Conservation (phyloP, 2,329 filamentous ascomycete species). For the Colletotrichum godetiae region DNA sequence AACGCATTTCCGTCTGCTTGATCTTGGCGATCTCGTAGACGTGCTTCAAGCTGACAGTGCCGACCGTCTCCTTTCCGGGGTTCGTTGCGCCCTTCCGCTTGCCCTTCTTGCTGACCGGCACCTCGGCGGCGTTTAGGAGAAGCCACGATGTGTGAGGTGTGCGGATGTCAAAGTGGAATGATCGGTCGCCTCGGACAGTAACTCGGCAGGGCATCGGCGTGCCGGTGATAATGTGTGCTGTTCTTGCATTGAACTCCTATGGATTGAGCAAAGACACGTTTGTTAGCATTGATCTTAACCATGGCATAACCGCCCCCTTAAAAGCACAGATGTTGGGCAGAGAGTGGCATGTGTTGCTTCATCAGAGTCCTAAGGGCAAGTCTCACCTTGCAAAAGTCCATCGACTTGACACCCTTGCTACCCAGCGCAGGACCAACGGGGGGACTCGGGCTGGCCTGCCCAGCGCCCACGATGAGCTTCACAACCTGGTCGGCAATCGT, state of each 20-base stretch:
- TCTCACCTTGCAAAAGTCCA: slow-evolving; percentile 97
- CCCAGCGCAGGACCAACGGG: slow-evolving; percentile 96
- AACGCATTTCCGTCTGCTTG: slow-evolving; percentile 81
- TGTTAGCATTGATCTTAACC: slow-evolving; percentile 34
- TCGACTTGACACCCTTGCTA: slow-evolving; percentile 98
- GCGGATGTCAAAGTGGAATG: slow-evolving; percentile 92
- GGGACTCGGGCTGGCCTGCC: slow-evolving; percentile 93
- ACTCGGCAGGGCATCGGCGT: slow-evolving; percentile 92
- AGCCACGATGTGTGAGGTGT: slow-evolving; percentile 95
- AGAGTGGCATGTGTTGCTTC: slow-evolving; percentile 25
- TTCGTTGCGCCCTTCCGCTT: slow-evolving; percentile 82
- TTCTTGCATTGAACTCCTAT: slow-evolving; percentile 97
- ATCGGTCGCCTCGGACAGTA: slow-evolving; percentile 90
- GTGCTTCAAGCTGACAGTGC: slow-evolving; percentile 91
- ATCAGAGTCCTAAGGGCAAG: slow-evolving; percentile 13
- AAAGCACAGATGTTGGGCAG: slow-evolving; percentile 28
- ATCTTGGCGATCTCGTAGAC: slow-evolving; percentile 98
- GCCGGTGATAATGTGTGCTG: slow-evolving; percentile 82
- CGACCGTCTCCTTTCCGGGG: slow-evolving; percentile 82
- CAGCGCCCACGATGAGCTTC: slow-evolving; percentile 97
- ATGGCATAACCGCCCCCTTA: slow-evolving; percentile 16
- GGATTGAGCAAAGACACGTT: slow-evolving; percentile 11
- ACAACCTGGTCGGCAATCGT: slow-evolving; percentile 77
- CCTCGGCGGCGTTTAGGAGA: slow-evolving; percentile 84
- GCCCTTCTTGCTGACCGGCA: slow-evolving; percentile 77